Evolutionary conservation across 192 early-diverging fungal genomes (phyloP), one percentile per base, ranked within the genome.

Genomic region (Coemansia sp.): DNA sequence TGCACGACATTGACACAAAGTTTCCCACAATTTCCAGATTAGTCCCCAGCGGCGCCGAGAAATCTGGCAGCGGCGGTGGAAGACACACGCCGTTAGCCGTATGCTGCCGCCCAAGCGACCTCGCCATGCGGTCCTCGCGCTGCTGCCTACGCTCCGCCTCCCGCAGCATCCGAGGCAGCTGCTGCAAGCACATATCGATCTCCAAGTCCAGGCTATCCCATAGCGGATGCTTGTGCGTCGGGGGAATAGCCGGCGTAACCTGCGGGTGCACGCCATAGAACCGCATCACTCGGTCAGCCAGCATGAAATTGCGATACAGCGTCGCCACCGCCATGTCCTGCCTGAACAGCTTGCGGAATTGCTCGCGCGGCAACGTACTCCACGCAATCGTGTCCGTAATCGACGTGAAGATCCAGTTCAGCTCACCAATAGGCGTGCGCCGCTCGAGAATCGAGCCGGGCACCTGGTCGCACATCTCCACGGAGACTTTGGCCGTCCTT

Each of bases 301-400:
- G 85, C 51, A 99, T 83, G 80, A 93, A 99, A 78, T 99, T 99
- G 74, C 97, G 85, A 74, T 94, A 99, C 46, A 99, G 78, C 5
- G 94, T 90, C 4, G 97, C 94, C 1, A 97, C 95, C 77, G 94
- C 92, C 41, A 98, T 76, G 79, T 99, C 97, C 70, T 97, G 94
- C 39, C 93, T 80, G 77, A 98, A 99, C 29, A 99, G 84, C 51
- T 87, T 88, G 71, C 93, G 91, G 83, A 99, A 99, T 51, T 93
- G 67, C 46, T 97, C 95, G 31, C 89, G 89, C 2, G 93, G 90
- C 19, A 99, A 76, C 36, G 92, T 92, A 74, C 87, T 94, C 97
- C 97, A 99, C 7, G 97, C 97, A 64, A 99, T 99, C 6, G 96
- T 98, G 76, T 99, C 97, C 0, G 95, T 99, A 50, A 99, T 93